These are phyloP conservation scores for Epichloe elymi DNA, from an alignment of 2,329 filamentous ascomycete genomes.

Conservation along the genomic window DNA sequence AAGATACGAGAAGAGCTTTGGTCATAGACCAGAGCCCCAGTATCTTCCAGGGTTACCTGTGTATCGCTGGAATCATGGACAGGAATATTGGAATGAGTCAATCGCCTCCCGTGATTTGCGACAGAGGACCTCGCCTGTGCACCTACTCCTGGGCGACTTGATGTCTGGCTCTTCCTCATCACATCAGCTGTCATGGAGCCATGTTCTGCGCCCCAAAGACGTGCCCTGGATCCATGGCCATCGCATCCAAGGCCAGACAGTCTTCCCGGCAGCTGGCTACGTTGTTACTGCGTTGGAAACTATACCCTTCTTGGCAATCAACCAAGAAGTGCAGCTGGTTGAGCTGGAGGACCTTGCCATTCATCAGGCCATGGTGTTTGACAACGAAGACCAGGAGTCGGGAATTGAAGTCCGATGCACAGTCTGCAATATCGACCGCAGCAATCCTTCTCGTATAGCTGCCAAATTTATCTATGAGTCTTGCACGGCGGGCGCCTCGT, in stretches of 20 bases:
- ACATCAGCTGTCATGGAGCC: constrained; percentile 11
- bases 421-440: neutral
- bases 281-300: constrained; percentile 17
- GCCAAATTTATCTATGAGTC: neutral
- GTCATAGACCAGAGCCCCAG: neutral
- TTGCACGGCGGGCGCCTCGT: neutral
- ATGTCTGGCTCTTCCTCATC: constrained; percentile 1
- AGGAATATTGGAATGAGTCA: neutral
- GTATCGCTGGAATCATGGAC: constrained; percentile 9
- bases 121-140: neutral
- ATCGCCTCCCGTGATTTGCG: neutral
- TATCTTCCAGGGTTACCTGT: constrained; percentile 5
- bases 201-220: constrained; percentile 11
- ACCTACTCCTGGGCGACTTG: constrained; percentile 10
- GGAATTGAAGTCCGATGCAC: neutral
- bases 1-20: neutral
- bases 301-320: neutral
- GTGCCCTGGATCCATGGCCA: constrained; percentile 20
- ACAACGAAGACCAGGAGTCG: neutral
- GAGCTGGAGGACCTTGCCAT: neutral
- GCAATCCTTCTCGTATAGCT: neutral
- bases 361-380: neutral
- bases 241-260: constrained; percentile 10
- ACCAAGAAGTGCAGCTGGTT: neutral
- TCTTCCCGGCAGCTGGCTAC: constrained; percentile 26